These are phyloP conservation scores for Arthroderma uncinatum DNA, from an alignment of 2,329 filamentous ascomycete genomes.

Conservation along the genomic window DNA sequence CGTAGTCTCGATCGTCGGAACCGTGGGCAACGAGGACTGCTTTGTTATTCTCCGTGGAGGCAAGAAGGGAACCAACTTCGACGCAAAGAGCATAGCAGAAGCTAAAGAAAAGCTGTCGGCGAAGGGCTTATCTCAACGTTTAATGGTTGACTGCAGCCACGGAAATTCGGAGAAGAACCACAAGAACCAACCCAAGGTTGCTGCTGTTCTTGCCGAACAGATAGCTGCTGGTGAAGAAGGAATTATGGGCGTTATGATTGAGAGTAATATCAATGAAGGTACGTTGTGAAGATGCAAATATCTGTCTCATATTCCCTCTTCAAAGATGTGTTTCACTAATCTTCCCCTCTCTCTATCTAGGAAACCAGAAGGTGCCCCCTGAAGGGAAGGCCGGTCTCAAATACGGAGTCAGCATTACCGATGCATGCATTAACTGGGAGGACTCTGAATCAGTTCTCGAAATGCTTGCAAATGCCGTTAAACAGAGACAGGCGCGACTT, in stretches of 20 bases:
- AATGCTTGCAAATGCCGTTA: constrained; percentile 66
- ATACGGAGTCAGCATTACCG: constrained; percentile 88
- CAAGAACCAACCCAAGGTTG: constrained; percentile 91
- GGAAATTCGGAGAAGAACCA: constrained; percentile 98
- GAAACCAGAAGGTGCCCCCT: constrained; percentile 70
- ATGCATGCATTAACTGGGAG: constrained; percentile 91
- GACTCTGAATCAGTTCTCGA: constrained; percentile 73
- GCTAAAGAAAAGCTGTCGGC: constrained; percentile 67
- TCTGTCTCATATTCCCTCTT: not conserved
- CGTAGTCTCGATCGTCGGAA: constrained; percentile 86
- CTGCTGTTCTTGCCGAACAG: constrained; percentile 70
- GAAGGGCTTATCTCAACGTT: constrained; percentile 74
- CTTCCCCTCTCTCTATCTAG: not conserved
- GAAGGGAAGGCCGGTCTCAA: constrained; percentile 69
- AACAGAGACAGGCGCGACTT: constrained; percentile 49
- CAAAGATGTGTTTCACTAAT: not conserved
- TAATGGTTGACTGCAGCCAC: constrained; percentile 99
- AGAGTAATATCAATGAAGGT: constrained; percentile 90
- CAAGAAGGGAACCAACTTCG: constrained; percentile 85
- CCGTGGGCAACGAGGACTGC: constrained; percentile 87
- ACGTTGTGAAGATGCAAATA: not conserved
- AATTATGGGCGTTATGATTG: constrained; percentile 96
- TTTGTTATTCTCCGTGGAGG: constrained; percentile 94
- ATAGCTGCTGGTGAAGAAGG: constrained; percentile 73
- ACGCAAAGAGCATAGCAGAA: constrained; percentile 67